These are phyloP conservation scores for Euclidium syriacum DNA, from an alignment of 345 rosid species.

Conservation along the genomic window DNA sequence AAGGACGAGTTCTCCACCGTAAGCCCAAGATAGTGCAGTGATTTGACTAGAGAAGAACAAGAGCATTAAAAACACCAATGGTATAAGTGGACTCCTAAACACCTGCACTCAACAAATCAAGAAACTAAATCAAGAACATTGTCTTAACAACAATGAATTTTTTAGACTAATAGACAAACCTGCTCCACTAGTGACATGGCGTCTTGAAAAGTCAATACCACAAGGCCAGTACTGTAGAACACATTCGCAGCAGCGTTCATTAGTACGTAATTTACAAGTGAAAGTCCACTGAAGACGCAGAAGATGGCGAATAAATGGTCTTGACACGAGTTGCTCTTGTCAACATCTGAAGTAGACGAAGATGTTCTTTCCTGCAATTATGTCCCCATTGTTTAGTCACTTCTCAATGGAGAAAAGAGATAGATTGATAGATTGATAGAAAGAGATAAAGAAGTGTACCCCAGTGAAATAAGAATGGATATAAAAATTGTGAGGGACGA, in stretches of 20 bases:
- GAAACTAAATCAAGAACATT: constrained; percentile 3
- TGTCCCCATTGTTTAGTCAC: constrained; percentile 14
- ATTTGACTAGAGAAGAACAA: constrained; percentile 70
- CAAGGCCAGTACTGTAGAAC: constrained; percentile 67
- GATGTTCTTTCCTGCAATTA: constrained; percentile 53
- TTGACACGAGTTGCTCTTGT: constrained; percentile 58
- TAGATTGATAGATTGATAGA: not conserved
- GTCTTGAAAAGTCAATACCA: constrained; percentile 82
- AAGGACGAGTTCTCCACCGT: constrained; percentile 67
- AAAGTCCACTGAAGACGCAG: constrained; percentile 67
- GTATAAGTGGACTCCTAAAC: constrained; percentile 56
- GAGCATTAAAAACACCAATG: constrained; percentile 51
- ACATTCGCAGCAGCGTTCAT: constrained; percentile 81
- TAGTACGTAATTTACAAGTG: constrained; percentile 65
- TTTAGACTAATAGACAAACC: constrained; percentile 41
- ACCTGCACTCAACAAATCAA: constrained; percentile 46
- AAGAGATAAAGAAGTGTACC: constrained; percentile 40
- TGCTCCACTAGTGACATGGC: constrained; percentile 86
- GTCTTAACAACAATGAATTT: not conserved
- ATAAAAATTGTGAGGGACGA: constrained; percentile 95
- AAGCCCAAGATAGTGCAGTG: constrained; percentile 73
- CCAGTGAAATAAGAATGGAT: constrained; percentile 82
- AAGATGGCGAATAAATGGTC: constrained; percentile 70
- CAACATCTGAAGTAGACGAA: constrained; percentile 34
- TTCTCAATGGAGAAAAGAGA: not conserved